Evolutionary conservation across 768 basidiomycete genomes (phyloP), one percentile per base, ranked within the genome.

Genomic region (Chiua virens): DNA sequence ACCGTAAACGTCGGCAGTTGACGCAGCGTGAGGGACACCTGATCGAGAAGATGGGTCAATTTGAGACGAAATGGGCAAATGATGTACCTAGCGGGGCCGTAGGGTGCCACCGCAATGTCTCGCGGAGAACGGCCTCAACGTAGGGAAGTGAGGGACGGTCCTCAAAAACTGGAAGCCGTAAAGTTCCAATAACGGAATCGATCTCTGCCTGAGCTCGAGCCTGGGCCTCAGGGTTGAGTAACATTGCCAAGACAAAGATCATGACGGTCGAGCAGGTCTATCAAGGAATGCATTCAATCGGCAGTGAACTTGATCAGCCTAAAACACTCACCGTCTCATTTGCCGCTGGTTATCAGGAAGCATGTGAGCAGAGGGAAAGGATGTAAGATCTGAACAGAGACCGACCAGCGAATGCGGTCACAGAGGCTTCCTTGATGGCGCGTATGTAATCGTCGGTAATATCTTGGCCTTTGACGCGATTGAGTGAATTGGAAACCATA

Each of bases 1-100:
- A 27, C 67, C 60, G 48, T 79, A 79, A 13, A 71, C 50, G 35
- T 79, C 78, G 39, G 74, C 69, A 21, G 62, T 60, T 2, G 73
- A 74, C 8, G 67, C 48, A 2, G 61, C 56, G 39, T 73, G 74
- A 3, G 73, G 68, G 20, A 73, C 43, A 15, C 66, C 71, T 66
- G 46, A 17, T 42, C 9, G 22, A 20, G 15, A 15, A 34, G 32
- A 34, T 40, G 8, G 13, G 23, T 5, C 17, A n/a, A n/a, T 54
- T 5, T 17, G 22, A 44, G 17, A 39, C 2, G 5, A 11, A 25
- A 34, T 18, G n/a, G 21, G 23, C 8, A 21, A n/a, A 25, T 2
- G 3, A 44, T 41, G 53, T 56, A 71, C 72, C 63, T 11, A 74
- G 47, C 1, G 73, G 73, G 27, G 57, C 61, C 0, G 68, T 60